These are phyloP conservation scores for Pulicaria dysenterica DNA, from an alignment of 129 eudicot genomes.

Conservation along the genomic window DNA sequence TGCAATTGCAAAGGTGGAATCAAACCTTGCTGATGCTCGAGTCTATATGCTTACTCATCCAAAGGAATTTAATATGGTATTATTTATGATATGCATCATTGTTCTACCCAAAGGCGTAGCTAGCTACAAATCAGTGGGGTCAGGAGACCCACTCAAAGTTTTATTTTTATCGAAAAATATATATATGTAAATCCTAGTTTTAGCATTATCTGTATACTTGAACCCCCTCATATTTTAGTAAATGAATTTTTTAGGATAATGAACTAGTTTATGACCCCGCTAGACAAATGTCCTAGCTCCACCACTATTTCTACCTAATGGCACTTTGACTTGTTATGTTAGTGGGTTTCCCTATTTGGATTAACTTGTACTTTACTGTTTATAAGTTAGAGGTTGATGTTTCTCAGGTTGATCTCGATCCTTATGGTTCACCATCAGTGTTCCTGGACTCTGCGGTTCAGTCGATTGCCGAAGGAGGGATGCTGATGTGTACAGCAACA, in stretches of 20 bases:
- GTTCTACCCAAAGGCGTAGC: slow-evolving; percentile 5
- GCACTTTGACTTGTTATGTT: background rate
- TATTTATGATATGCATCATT: background rate
- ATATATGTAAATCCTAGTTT: too few relatives aligned
- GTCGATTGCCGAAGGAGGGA: slow-evolving; percentile 93
- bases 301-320: slow-evolving; percentile 19
- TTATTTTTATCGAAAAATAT: too few relatives aligned
- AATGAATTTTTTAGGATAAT: background rate
- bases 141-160: too few relatives aligned
- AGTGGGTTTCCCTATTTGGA: background rate
- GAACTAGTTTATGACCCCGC: too few relatives aligned
- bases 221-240: too few relatives aligned
- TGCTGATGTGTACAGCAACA: slow-evolving; percentile 98
- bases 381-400: slow-evolving; percentile 15
- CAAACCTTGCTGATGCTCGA: slow-evolving; percentile 92
- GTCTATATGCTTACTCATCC: slow-evolving; percentile 99
- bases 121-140: too few relatives aligned
- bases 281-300: too few relatives aligned
- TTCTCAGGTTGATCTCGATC: slow-evolving; percentile 97
- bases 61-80: slow-evolving; percentile 97
- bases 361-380: slow-evolving; percentile 8
- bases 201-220: too few relatives aligned
- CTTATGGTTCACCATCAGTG: slow-evolving; percentile 96
- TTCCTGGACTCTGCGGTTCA: slow-evolving; percentile 98
- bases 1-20: slow-evolving; percentile 87